These are phyloP conservation scores for Tritrichomonas musculus DNA, from an alignment of 208 protist species.

Conservation along the genomic window DNA sequence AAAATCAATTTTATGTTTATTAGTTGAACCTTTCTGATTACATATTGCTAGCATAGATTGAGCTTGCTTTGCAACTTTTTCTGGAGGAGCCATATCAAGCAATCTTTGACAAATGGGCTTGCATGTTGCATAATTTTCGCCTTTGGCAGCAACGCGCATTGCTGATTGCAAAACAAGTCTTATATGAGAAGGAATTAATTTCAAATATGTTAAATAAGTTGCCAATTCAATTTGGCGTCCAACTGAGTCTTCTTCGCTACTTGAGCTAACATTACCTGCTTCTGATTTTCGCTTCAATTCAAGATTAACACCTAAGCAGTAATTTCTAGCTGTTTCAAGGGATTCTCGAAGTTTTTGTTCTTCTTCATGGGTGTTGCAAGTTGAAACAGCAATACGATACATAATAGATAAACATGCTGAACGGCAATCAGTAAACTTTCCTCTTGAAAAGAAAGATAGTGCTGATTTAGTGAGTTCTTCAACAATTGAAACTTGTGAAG, in stretches of 20 bases:
- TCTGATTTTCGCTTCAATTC: background rate
- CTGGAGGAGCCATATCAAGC: background rate
- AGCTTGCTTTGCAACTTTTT: background rate
- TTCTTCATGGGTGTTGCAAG: background rate
- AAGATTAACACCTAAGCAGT: background rate
- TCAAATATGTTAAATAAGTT: background rate
- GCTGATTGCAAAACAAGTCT: background rate
- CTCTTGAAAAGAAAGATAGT: too few relatives aligned
- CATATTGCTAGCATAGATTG: background rate
- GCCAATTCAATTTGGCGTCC: background rate
- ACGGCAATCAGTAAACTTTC: background rate
- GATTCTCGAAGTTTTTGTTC: background rate
- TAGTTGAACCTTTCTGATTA: background rate
- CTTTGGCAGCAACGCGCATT: background rate
- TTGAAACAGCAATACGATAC: background rate
- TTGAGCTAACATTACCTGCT: too few relatives aligned
- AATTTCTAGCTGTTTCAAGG: background rate
- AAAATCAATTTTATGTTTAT: conserved; percentile 66
- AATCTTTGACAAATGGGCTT: background rate
- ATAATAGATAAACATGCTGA: background rate
- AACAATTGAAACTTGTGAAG: background rate
- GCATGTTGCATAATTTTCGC: background rate
- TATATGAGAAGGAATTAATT: background rate
- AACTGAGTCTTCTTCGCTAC: too few relatives aligned
- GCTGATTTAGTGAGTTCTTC: background rate